Percentiles rank a stretch among this genome's conserved stretches.
Evolutionary conservation across 495 filamentous ascomycete species (phyloP).

Genomic region (Neurospora intermedia): DNA sequence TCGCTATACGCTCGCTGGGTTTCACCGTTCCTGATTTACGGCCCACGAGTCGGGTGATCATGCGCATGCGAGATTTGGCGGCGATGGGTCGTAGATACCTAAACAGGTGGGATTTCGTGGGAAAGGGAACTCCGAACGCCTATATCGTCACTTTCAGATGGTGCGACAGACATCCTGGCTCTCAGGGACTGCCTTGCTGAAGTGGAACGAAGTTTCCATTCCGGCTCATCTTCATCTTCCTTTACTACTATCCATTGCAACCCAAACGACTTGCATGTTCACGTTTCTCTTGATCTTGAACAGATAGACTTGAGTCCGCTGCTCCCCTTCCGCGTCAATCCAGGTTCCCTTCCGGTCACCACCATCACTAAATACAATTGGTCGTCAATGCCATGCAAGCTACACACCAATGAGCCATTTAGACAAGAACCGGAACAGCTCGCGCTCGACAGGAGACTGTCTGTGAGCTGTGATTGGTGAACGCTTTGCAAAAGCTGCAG

Average conservation of each 20-base stretch:
- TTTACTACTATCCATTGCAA: not conserved
- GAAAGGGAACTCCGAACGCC: not conserved
- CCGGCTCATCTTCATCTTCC: not conserved
- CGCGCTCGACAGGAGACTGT: not conserved
- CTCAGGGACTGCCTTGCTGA: too few species aligned
- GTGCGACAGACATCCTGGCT: not conserved
- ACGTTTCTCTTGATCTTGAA: too few species aligned
- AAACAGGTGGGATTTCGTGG: not conserved
- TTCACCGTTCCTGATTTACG: not conserved
- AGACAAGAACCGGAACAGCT: not conserved
- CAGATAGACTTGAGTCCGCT: not conserved
- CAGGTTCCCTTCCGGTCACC: not conserved
- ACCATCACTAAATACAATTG: not conserved
- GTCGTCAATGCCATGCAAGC: not conserved
- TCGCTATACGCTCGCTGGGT: not conserved
- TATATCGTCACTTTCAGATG: not conserved
- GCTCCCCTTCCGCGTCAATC: not conserved
- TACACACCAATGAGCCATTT: not conserved
- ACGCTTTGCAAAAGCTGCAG: not conserved
- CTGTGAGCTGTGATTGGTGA: not conserved
- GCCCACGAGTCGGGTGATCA: not conserved
- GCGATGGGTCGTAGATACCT: not conserved
- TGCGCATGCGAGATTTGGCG: not conserved
- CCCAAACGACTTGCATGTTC: not conserved
- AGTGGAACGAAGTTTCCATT: too few species aligned